Conservation (phyloP, 164 flowering plant genomes). For the Vitis labrusca region DNA sequence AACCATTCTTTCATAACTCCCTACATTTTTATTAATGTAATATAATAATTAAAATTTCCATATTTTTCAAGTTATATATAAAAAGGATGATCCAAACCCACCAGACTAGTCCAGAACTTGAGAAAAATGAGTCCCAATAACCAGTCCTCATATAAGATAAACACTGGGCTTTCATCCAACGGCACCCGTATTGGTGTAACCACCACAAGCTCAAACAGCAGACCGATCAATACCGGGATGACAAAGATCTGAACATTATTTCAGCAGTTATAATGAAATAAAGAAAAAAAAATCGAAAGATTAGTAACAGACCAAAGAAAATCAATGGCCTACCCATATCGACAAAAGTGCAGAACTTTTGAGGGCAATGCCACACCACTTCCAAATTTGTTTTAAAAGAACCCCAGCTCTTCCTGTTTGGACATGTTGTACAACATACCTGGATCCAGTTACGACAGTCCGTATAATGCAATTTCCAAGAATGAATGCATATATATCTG, state of each 20-base stretch:
- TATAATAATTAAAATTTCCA: too few species aligned
- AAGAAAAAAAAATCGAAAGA: background rate
- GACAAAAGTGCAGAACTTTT: conserved; percentile 62
- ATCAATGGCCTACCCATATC: conserved; percentile 50
- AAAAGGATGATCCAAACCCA: conserved; percentile 14
- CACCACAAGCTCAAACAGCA: conserved; percentile 65
- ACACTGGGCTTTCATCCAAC: conserved; percentile 76
- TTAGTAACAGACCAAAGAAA: background rate
- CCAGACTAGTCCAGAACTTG: conserved; percentile 72
- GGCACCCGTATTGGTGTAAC: conserved; percentile 75
- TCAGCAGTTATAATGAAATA: background rate
- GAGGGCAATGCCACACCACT: conserved; percentile 52
- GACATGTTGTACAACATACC: conserved; percentile 50
- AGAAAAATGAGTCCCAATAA: conserved; percentile 67
- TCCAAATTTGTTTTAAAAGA: conserved; percentile 48
- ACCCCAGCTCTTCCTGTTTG: conserved; percentile 43
- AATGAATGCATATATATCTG: conserved; percentile 63
- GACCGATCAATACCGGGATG: conserved; percentile 65
- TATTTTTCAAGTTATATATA: background rate
- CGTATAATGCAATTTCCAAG: conserved; percentile 64
- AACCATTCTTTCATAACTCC: too few species aligned
- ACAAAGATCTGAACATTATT: conserved; percentile 44
- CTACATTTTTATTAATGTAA: too few species aligned
- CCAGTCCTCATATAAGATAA: conserved; percentile 73
- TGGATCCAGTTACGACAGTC: conserved; percentile 55